phyloP scores from a whole-genome alignment of 192 early-diverging fungal species.

The Linnemannia zychae region DNA sequence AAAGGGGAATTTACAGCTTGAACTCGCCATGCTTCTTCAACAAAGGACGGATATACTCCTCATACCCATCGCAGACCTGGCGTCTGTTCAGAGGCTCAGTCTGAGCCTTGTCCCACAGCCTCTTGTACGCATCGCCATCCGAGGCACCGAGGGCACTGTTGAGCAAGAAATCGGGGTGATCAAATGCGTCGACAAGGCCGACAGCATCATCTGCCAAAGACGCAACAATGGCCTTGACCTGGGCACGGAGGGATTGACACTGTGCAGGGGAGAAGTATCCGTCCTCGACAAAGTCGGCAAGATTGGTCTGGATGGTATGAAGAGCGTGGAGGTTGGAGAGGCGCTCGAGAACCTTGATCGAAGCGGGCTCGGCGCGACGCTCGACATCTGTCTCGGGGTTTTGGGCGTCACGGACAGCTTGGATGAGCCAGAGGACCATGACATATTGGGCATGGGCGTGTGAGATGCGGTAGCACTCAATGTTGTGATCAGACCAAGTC shows the following conservation, averaged over 20 bases:
- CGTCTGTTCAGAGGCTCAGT: constrained; percentile 54
- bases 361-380: constrained; percentile 18
- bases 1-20: constrained; percentile 28
- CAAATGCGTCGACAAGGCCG: constrained; percentile 82
- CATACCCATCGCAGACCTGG: constrained; percentile 49
- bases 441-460: constrained; percentile 63
- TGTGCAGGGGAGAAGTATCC: constrained; percentile 37
- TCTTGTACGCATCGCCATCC: constrained; percentile 82
- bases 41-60: constrained; percentile 48
- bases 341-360: constrained; percentile 29
- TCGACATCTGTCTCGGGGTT: constrained; percentile 13
- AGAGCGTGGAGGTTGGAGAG: constrained; percentile 43
- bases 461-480: constrained; percentile 62
- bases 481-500: constrained; percentile 35
- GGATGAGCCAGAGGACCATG: constrained; percentile 59
- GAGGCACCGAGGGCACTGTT: constrained; percentile 80
- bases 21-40: constrained; percentile 54
- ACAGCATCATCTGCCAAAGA: constrained; percentile 79
- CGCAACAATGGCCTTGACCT: constrained; percentile 41
- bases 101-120: constrained; percentile 42
- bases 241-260: constrained; percentile 17
- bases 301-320: constrained; percentile 30
- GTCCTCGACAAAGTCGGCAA: constrained; percentile 42
- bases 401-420: constrained; percentile 24
- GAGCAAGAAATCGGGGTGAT: constrained; percentile 76